phyloP scores from a whole-genome alignment of 2,329 filamentous ascomycete species.

The Trichothecium sympodiale region DNA sequence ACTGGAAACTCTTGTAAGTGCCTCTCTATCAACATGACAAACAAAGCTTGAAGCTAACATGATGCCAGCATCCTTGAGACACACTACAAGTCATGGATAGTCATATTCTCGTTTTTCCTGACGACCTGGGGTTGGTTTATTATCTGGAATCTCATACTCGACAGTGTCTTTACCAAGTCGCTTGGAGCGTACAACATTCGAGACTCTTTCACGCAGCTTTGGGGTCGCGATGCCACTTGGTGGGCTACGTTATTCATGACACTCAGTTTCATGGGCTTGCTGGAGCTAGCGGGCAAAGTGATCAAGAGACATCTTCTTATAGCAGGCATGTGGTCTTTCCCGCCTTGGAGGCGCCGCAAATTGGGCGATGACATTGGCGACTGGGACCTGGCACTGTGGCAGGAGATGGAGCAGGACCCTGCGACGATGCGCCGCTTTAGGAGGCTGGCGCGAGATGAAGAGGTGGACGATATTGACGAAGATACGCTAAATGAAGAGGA shows the following conservation, averaged over 20 bases:
- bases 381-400: slow-evolving; percentile 40
- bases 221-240: slow-evolving; percentile 60
- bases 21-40: too few species aligned
- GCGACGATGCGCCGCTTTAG: slow-evolving; percentile 29
- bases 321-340: slow-evolving; percentile 35
- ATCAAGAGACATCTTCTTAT: slow-evolving; percentile 34
- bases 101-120: slow-evolving; percentile 45
- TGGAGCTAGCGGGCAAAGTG: slow-evolving; percentile 53
- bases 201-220: slow-evolving; percentile 52
- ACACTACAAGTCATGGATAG: slow-evolving; percentile 60
- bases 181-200: slow-evolving; percentile 55
- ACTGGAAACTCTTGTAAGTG: slow-evolving; percentile 62
- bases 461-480: slow-evolving; percentile 5
- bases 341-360: slow-evolving; percentile 22
- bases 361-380: slow-evolving; percentile 8
- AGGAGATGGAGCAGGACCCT: slow-evolving; percentile 44
- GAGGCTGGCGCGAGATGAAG: slow-evolving; percentile 25
- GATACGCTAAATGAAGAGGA: slow-evolving; percentile 8
- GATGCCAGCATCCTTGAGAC: slow-evolving; percentile 54
- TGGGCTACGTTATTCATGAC: slow-evolving; percentile 61
- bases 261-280: slow-evolving; percentile 44
- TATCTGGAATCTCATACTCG: slow-evolving; percentile 63
- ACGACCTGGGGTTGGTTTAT: slow-evolving; percentile 55
- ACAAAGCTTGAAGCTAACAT: slow-evolving; percentile 15
- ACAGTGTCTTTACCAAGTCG: slow-evolving; percentile 42